These are phyloP conservation scores for Cucurbita maxima DNA, from an alignment of 306 rosid genomes.

Conservation along the genomic window DNA sequence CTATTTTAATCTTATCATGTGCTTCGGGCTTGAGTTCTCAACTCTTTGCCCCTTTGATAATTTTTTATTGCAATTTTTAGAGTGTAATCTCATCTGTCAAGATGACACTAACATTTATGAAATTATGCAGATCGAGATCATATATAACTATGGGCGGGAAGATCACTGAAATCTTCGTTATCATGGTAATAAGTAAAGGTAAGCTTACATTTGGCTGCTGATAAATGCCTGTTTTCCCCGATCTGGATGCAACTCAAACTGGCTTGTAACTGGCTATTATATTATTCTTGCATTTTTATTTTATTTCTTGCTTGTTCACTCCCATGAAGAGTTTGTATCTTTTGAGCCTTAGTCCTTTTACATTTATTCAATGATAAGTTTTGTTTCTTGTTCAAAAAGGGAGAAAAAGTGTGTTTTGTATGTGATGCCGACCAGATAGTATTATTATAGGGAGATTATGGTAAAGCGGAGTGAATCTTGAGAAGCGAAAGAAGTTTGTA, in stretches of 20 bases:
- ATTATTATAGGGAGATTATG: neutral
- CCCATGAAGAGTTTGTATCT: neutral
- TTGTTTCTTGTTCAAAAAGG: no score
- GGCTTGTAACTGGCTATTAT: neutral
- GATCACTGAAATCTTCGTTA: constrained; percentile 37
- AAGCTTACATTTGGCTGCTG: neutral
- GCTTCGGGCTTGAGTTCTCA: neutral
- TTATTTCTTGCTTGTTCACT: no score
- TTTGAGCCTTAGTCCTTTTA: neutral
- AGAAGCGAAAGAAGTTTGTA: neutral
- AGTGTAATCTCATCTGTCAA: neutral
- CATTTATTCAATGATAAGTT: no score
- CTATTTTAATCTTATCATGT: neutral
- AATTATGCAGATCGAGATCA: constrained; percentile 65
- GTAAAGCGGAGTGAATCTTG: neutral
- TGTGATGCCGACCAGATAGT: neutral
- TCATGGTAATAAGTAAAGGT: constrained; percentile 44
- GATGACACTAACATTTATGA: constrained; percentile 1
- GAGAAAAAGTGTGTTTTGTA: neutral
- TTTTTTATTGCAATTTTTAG: neutral
- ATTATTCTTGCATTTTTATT: neutral
- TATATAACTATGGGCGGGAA: constrained; percentile 77
- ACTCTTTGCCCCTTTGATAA: neutral
- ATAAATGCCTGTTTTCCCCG: neutral
- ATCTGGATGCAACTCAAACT: neutral